Evolutionary conservation across 371 early-diverging fungal genomes (phyloP), one percentile per base, ranked within the genome.

Genomic region (Paraphysoderma sedebokerense): DNA sequence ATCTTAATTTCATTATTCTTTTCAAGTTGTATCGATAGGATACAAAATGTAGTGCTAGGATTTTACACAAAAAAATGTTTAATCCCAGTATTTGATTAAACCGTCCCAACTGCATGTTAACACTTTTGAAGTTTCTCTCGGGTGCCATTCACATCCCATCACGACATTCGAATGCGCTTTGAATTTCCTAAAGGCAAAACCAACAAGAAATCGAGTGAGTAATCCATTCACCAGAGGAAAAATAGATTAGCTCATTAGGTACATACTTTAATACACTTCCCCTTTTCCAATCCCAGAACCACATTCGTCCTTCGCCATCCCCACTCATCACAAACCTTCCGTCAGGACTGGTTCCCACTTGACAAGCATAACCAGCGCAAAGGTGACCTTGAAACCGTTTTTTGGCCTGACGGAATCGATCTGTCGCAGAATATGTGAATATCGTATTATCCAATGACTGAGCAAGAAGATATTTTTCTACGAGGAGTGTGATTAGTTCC

Each of bases 201-300:
- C n/a, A 3, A n/a, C 5, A 2, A 2, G 3, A 35, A 36, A 22
- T 36, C 37, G 29, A 36, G 46, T 49, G 8, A 17, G 12, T 49
- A 8, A 31, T 9, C 23, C 7, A 17, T 6, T 20, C 2, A 7
- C 4, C 50, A 12, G 17, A 29, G n/a, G 13, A 11, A 39, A 11
- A 42, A 2, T 24, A 17, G 27, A 24, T 28, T 26, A 33, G 3
- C 1, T 6, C 39, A 34, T 19, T 28, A 12, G 11, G n/a, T 23
- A 57, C 59, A 48, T 50, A 64, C 60, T 75, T 78, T 26, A 82
- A 59, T 1, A 89, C 74, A 49, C 79, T 75, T 52, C 81, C 71
- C n/a, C 87, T 70, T 64, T 89, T 88, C 90, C 91, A 96, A 55
- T 92, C 86, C 96, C 96, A 98, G 62, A 86, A 77, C 84, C 84